These are phyloP conservation scores for Populus ilicifolia DNA, from an alignment of 345 rosid genomes.

Conservation along the genomic window DNA sequence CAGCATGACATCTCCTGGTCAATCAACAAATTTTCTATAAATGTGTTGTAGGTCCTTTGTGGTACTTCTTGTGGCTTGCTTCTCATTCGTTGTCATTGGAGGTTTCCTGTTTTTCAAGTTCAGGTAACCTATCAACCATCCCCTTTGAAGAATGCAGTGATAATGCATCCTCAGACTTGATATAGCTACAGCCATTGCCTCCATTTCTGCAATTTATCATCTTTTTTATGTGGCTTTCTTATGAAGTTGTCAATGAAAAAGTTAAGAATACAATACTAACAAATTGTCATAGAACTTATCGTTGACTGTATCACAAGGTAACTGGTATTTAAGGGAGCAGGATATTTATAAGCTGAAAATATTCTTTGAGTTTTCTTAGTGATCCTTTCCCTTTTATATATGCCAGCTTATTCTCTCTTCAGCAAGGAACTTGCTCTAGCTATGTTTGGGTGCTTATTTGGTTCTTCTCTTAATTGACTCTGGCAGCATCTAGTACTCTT, in stretches of 20 bases:
- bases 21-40: conserved; percentile 14
- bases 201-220: not conserved
- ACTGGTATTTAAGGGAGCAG: not conserved
- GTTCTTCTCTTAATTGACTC: not conserved
- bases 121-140: conserved; percentile 46
- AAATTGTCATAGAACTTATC: not conserved
- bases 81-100: conserved; percentile 80
- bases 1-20: not conserved
- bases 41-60: conserved; percentile 63
- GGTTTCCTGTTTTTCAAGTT: conserved; percentile 73
- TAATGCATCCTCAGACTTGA: not conserved
- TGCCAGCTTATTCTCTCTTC: not conserved
- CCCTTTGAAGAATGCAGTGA: conserved; percentile 3
- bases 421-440: not conserved
- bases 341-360: conserved; percentile 4
- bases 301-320: not conserved
- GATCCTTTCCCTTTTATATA: not conserved
- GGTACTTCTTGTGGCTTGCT: conserved; percentile 71
- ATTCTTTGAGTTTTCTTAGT: not conserved
- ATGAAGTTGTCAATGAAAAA: not conserved
- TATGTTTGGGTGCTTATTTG: not conserved
- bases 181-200: not conserved
- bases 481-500: not conserved
- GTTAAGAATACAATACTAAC: not conserved
- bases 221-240: not conserved